Evolutionary conservation across 768 basidiomycete species (phyloP), one percentile per base, ranked within the genome.

Genomic region (Naganishia randhawae): DNA sequence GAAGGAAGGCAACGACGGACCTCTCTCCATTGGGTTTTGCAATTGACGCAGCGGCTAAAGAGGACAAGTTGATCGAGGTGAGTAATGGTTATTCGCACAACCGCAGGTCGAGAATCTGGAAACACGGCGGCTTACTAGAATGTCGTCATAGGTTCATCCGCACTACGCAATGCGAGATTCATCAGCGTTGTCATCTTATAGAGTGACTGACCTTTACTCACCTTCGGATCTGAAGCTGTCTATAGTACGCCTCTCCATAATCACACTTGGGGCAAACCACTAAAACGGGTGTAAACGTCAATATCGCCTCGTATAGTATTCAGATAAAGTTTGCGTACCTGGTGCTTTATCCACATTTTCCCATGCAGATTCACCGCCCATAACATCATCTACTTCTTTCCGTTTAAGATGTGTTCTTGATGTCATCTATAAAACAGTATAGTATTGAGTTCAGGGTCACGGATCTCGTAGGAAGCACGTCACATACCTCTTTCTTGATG

Each of bases 321-420:
- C 25, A 45, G 29, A 27, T 19, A 29, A 42, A 50, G 17, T 19
- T 2, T 39, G 73, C 83, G 62, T 50, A 91, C 92, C 87, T 73
- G 86, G 84, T 0, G 89, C 92, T 54, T 88, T 86, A 79, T 95
- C 94, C 2, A 93, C 94, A 78, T 96, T 90, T 66, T 88, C 89
- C 92, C 94, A 96, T 81, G 87, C 87, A 69, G 92, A 91, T 41
- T 91, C 92, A 3, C 92, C 93, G 61, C 95, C 96, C 31, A 98
- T 83, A 7, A 99, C 94, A 74, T 98, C 96, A 77, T 99, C 96
- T 14, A 92, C 89, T 73, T 88, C 85, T 75, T 98, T 98, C n/a
- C 90, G 85, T 72, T 87, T 88, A 61, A 96, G 83, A 66, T 86
- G 86, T 32, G 89, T 92, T 51, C 94, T 84, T 63, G 91, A 90